phyloP scores from a whole-genome alignment of 2,329 filamentous ascomycete species.

The Epichloe gansuensis region DNA sequence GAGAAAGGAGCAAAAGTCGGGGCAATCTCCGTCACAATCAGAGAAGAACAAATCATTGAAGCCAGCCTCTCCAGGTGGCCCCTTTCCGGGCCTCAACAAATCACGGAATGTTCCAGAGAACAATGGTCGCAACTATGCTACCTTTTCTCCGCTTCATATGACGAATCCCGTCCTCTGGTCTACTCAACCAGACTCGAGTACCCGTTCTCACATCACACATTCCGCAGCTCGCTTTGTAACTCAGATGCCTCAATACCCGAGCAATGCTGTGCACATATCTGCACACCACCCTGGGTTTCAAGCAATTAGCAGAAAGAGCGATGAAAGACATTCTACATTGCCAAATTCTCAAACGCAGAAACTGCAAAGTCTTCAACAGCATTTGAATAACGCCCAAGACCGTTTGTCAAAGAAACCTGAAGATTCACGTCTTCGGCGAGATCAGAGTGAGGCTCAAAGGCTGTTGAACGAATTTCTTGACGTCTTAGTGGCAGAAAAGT shows the following conservation, averaged over 20 bases:
- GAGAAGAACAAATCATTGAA: background rate
- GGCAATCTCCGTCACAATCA: background rate
- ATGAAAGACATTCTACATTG: background rate
- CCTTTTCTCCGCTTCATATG: background rate
- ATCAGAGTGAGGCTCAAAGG: conserved; percentile 16
- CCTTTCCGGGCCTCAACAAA: background rate
- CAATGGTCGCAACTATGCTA: background rate
- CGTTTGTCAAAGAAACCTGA: conserved; percentile 13
- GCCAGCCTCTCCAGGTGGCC: background rate
- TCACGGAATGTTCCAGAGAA: background rate
- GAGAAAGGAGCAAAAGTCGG: background rate
- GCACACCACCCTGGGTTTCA: background rate
- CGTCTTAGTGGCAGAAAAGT: background rate
- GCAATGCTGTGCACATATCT: background rate
- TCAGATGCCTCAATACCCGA: background rate
- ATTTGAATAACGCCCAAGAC: conserved; percentile 15
- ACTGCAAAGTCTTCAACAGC: conserved; percentile 15
- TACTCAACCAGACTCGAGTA: background rate
- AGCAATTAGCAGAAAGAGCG: background rate
- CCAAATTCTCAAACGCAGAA: conserved; percentile 1
- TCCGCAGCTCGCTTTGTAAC: background rate
- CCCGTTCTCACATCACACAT: background rate
- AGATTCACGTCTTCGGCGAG: conserved; percentile 11
- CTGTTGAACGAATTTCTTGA: conserved; percentile 19
- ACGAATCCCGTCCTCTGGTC: background rate